Conservation (phyloP, 306 rosid species). For the Prunus kanzakura region DNA sequence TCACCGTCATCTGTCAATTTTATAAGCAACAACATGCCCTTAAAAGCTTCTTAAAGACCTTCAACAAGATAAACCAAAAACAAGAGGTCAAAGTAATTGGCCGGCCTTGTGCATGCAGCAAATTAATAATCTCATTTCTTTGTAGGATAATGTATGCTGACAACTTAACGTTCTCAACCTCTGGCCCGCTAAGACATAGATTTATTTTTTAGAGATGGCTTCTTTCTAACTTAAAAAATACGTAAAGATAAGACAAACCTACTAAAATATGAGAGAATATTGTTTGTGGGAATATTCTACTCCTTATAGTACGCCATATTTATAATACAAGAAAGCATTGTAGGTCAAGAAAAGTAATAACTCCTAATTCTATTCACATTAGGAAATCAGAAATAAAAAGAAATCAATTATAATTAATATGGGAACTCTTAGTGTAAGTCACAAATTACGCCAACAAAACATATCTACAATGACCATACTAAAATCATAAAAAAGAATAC, state of each 20-base stretch:
- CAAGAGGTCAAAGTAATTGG: not conserved
- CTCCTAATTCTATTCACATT: too few relatives aligned
- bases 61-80: not conserved
- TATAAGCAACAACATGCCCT: not conserved
- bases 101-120: not conserved
- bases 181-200: not conserved
- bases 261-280: too few relatives aligned
- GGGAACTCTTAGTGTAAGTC: too few relatives aligned
- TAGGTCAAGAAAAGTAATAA: too few relatives aligned
- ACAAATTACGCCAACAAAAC: too few relatives aligned
- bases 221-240: not conserved
- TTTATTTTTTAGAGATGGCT: not conserved
- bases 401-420: too few relatives aligned
- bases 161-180: not conserved
- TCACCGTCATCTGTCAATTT: not conserved
- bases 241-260: not conserved
- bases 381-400: too few relatives aligned
- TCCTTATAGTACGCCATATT: too few relatives aligned
- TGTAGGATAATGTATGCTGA: conserved; percentile 2
- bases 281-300: too few relatives aligned
- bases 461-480: not conserved
- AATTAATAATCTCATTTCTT: not conserved
- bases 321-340: too few relatives aligned
- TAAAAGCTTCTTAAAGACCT: not conserved
- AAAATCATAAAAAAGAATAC: not conserved